Conservation (phyloP, 2,329 filamentous ascomycete species). For the Hymenoscyphus albidus region DNA sequence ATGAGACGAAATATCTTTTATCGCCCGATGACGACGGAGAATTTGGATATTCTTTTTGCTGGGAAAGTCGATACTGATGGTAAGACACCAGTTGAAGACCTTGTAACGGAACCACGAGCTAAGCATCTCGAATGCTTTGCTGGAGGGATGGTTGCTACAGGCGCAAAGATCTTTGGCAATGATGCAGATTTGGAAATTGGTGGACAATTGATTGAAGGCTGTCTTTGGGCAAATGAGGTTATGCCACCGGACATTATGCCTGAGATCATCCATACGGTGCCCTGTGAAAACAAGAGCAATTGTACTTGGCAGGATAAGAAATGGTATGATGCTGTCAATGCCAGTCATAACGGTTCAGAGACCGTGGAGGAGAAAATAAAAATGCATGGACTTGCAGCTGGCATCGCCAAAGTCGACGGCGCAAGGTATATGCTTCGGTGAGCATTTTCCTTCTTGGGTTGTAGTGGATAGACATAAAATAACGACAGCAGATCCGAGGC, state of each 20-base stretch:
- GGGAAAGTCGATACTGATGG: slow-evolving; percentile 38
- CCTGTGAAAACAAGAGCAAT: slow-evolving; percentile 12
- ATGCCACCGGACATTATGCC: slow-evolving; percentile 58
- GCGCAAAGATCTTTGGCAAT: slow-evolving; percentile 54
- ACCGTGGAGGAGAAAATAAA: slow-evolving; percentile 3
- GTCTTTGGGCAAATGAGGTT: slow-evolving; percentile 55
- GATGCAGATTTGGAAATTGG: slow-evolving; percentile 52
- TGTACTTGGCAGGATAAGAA: slow-evolving; percentile 42
- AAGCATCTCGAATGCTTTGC: slow-evolving; percentile 68
- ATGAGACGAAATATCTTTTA: slow-evolving; percentile 43
- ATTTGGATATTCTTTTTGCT: slow-evolving; percentile 45
- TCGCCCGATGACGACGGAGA: slow-evolving; percentile 41
- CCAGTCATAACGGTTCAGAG: background rate
- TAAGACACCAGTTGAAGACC: slow-evolving; percentile 2
- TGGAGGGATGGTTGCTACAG: slow-evolving; percentile 65
- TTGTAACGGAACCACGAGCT: slow-evolving; percentile 28
- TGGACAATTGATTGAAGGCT: slow-evolving; percentile 55
- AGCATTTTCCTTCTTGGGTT: background rate
- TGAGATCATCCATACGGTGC: slow-evolving; percentile 44
- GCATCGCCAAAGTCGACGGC: slow-evolving; percentile 11
- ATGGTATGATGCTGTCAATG: slow-evolving; percentile 39
- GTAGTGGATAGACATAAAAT: background rate
- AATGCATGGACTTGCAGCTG: background rate
- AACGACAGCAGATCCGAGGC: slow-evolving; percentile 49
- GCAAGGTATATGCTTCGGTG: slow-evolving; percentile 10